Evolutionary conservation across 164 flowering plant species (phyloP).

Genomic region (Sedum album): DNA sequence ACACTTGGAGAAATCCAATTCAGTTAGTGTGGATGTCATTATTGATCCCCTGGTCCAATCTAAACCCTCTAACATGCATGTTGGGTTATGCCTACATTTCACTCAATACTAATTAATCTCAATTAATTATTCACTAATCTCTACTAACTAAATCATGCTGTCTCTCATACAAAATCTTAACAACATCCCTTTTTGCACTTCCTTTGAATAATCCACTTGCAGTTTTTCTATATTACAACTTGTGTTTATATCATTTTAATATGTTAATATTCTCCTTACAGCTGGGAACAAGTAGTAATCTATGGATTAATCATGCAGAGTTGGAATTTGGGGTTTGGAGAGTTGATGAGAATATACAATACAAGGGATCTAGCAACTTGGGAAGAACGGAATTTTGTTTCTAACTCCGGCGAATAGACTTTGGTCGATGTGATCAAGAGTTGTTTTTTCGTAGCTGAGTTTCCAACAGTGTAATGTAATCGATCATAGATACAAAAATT

Average conservation of each 20-base stretch:
- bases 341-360: background rate
- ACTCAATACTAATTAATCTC: background rate
- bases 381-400: too few relatives aligned
- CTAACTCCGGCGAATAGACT: too few relatives aligned
- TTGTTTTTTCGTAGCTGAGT: too few relatives aligned
- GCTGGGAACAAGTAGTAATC: background rate
- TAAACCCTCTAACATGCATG: background rate
- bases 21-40: background rate
- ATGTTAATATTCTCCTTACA: background rate
- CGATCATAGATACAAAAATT: too few relatives aligned
- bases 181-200: background rate
- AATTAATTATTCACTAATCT: background rate
- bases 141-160: background rate
- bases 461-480: too few relatives aligned
- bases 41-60: conserved; percentile 1
- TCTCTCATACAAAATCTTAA: background rate
- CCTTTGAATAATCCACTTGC: background rate
- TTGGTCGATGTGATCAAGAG: too few relatives aligned
- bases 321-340: too few relatives aligned
- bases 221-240: background rate
- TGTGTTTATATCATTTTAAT: background rate
- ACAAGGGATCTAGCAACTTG: background rate
- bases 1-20: background rate
- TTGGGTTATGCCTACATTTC: background rate
- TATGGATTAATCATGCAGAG: background rate